Evolutionary conservation across 2,329 filamentous ascomycete species (phyloP).

Genomic region (Arthrobotrys iridis): DNA sequence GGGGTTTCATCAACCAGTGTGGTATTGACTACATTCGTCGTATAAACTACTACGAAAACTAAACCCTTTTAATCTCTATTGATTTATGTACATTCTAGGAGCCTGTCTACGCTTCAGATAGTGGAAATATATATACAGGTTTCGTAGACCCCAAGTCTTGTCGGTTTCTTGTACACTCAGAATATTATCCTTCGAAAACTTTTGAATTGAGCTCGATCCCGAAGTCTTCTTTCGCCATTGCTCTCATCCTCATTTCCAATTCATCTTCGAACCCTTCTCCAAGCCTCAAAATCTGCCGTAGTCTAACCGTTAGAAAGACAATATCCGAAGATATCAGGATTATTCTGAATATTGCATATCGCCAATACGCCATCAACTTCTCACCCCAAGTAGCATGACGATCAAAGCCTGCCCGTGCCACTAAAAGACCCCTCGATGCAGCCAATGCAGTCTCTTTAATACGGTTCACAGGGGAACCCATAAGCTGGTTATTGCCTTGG

Average conservation of each 20-base stretch:
- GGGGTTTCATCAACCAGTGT: neutral
- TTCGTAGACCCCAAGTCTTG: neutral
- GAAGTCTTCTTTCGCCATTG: constrained; percentile 45
- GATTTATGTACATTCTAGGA: constrained; percentile 3
- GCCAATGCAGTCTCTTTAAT: constrained; percentile 72
- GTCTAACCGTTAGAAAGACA: constrained; percentile 81
- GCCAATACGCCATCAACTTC: constrained; percentile 74
- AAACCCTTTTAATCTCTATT: neutral
- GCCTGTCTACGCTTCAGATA: neutral
- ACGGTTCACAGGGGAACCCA: constrained; percentile 87
- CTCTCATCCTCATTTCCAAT: constrained; percentile 84
- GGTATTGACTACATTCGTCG: neutral
- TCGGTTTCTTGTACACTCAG: neutral
- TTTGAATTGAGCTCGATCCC: constrained; percentile 51
- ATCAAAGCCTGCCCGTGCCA: constrained; percentile 58
- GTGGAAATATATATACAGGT: constrained; percentile 6
- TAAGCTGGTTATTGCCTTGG: constrained; percentile 89
- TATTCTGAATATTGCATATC: constrained; percentile 81
- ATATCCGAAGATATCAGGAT: constrained; percentile 81
- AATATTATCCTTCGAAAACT: constrained; percentile 40
- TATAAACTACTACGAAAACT: neutral
- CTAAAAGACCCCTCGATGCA: constrained; percentile 75
- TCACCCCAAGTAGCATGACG: constrained; percentile 73
- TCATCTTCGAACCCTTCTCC: constrained; percentile 94
- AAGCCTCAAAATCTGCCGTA: constrained; percentile 78